Conservation (phyloP, 371 early-diverging fungal genomes). For the Mortierella sp. region DNA sequence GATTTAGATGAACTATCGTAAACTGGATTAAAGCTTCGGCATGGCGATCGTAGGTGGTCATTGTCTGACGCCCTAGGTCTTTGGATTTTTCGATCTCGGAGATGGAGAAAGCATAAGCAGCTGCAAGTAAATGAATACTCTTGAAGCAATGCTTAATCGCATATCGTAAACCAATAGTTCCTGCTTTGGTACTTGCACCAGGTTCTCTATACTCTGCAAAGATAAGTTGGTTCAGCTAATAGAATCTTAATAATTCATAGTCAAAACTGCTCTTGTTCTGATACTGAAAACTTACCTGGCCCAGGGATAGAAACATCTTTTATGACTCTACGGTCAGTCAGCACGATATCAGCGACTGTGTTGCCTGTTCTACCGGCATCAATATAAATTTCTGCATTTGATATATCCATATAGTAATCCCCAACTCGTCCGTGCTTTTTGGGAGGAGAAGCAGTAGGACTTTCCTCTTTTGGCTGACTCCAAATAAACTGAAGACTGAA, state of each 20-base stretch:
- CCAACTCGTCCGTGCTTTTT: neutral
- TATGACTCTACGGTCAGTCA: constrained; percentile 8
- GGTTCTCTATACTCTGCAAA: neutral
- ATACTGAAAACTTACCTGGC: constrained; percentile 1
- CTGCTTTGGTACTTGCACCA: neutral
- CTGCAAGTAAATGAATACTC: constrained; percentile 42
- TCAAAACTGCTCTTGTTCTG: neutral
- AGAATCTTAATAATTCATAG: no score
- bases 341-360: constrained; percentile 21
- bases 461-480: constrained; percentile 28
- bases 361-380: constrained; percentile 17
- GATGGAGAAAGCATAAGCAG: constrained; percentile 22
- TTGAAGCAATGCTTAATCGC: constrained; percentile 27
- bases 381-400: constrained; percentile 11
- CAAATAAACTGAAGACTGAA: constrained; percentile 42
- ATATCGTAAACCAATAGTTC: constrained; percentile 15
- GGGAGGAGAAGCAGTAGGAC: neutral
- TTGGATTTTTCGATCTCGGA: constrained; percentile 15
- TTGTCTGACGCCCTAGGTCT: neutral
- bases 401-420: constrained; percentile 26
- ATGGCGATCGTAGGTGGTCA: constrained; percentile 36
- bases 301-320: constrained; percentile 33
- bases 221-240: no score
- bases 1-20: constrained; percentile 37
- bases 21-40: constrained; percentile 38